Evolutionary conservation across 1,284 basidiomycete species (phyloP).

Genomic region (Ustilago nuda): DNA sequence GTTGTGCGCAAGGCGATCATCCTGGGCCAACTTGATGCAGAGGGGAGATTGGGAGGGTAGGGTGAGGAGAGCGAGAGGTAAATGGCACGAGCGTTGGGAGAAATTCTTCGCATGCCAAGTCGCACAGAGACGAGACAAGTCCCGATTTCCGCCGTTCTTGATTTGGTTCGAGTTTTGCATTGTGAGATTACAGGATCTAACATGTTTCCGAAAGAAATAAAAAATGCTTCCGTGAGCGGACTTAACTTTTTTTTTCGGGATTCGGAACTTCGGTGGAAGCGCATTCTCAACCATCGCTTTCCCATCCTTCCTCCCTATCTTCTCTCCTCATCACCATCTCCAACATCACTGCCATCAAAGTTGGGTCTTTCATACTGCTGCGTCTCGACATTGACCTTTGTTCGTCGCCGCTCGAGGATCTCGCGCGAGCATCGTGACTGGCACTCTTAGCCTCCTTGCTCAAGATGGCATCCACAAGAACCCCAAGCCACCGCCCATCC

Average conservation of each 20-base stretch:
- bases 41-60: too few species aligned
- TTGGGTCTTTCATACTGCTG: background rate
- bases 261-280: background rate
- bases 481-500: conserved; percentile 20
- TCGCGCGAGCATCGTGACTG: too few species aligned
- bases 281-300: background rate
- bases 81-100: conserved; percentile 32
- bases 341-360: background rate
- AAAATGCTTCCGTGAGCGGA: background rate
- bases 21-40: background rate
- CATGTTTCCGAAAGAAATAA: conserved; percentile 6
- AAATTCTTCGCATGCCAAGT: background rate
- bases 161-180: background rate
- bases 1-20: conserved; percentile 33
- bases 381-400: too few species aligned
- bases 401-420: too few species aligned
- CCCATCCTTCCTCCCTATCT: background rate
- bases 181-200: conserved; percentile 5
- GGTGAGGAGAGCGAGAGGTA: background rate
- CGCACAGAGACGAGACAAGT: conserved; percentile 7
- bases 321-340: conserved; percentile 1
- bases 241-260: background rate
- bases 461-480: conserved; percentile 9
- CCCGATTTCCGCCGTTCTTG: conserved; percentile 27
- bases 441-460: background rate